phyloP scores from a whole-genome alignment of 2,329 filamentous ascomycete species.

The Cladosporium sp. region DNA sequence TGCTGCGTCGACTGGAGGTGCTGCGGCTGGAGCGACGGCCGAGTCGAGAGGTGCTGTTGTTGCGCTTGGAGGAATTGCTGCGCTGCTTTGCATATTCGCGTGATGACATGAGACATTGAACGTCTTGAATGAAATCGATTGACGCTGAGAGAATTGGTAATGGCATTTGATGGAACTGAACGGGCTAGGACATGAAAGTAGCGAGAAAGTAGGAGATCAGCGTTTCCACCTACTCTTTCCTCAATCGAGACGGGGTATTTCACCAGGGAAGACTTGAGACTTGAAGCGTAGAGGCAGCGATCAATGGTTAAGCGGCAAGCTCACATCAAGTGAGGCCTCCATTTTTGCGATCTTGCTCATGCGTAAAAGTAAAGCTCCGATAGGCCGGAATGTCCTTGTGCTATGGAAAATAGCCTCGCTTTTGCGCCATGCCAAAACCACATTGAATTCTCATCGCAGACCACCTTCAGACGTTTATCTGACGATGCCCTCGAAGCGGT shows the following conservation, averaged over 20 bases:
- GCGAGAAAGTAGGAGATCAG: conserved; percentile 9
- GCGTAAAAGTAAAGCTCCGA: conserved; percentile 36
- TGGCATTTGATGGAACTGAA: conserved; percentile 1
- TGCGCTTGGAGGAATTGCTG: conserved; percentile 15
- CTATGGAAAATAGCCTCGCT: conserved; percentile 28
- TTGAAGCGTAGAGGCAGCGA: conserved; percentile 34
- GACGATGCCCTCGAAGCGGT: conserved; percentile 97
- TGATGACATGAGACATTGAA: neutral
- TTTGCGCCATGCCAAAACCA: conserved; percentile 28
- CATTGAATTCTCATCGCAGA: conserved; percentile 26
- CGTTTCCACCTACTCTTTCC: conserved; percentile 16
- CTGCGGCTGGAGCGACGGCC: conserved; percentile 2
- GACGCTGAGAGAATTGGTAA: neutral
- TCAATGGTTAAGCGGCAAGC: conserved; percentile 39
- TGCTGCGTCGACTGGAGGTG: conserved; percentile 4
- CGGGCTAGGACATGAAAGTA: conserved; percentile 8
- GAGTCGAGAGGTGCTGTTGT: conserved; percentile 7
- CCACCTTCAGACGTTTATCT: conserved; percentile 65
- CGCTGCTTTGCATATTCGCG: conserved; percentile 16
- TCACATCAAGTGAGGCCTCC: conserved; percentile 37
- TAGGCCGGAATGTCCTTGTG: conserved; percentile 37
- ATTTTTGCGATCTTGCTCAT: conserved; percentile 40
- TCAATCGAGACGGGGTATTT: conserved; percentile 2
- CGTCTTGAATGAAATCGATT: neutral
- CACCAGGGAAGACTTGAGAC: conserved; percentile 19